These are phyloP conservation scores for Colletotrichum lentis DNA, from an alignment of 2,329 filamentous ascomycete species.

Conservation along the genomic window DNA sequence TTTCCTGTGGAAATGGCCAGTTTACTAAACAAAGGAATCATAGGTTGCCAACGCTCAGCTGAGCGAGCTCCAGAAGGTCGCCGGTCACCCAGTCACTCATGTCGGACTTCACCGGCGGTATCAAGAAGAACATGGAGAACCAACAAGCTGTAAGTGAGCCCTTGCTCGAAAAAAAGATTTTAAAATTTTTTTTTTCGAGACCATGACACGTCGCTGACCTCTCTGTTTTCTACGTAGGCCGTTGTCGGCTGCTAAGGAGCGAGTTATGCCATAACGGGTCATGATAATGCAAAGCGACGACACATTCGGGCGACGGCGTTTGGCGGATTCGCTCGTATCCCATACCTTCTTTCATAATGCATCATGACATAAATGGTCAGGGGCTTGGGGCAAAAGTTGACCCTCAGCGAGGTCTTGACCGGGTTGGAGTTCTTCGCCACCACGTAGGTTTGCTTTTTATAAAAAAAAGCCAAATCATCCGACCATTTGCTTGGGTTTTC, in stretches of 20 bases:
- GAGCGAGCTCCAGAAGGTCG: constrained; percentile 30
- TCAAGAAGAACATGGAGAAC: constrained; percentile 38
- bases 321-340: background rate
- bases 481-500: background rate
- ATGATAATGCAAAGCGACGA: constrained; percentile 18
- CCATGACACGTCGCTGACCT: background rate
- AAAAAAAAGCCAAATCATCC: constrained; percentile 5
- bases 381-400: constrained; percentile 10
- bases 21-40: background rate
- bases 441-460: background rate
- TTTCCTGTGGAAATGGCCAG: background rate
- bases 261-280: background rate
- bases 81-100: constrained; percentile 28
- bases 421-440: background rate
- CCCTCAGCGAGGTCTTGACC: constrained; percentile 6
- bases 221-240: background rate
- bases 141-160: constrained; percentile 24
- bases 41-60: constrained; percentile 36
- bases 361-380: constrained; percentile 5
- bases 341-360: constrained; percentile 9
- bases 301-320: constrained; percentile 21
- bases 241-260: constrained; percentile 20
- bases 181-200: too few relatives aligned
- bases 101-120: constrained; percentile 36
- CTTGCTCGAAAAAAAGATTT: too few relatives aligned